These are phyloP conservation scores for Albophoma yamanashiensis DNA, from an alignment of 2,329 filamentous ascomycete species.

Conservation along the genomic window DNA sequence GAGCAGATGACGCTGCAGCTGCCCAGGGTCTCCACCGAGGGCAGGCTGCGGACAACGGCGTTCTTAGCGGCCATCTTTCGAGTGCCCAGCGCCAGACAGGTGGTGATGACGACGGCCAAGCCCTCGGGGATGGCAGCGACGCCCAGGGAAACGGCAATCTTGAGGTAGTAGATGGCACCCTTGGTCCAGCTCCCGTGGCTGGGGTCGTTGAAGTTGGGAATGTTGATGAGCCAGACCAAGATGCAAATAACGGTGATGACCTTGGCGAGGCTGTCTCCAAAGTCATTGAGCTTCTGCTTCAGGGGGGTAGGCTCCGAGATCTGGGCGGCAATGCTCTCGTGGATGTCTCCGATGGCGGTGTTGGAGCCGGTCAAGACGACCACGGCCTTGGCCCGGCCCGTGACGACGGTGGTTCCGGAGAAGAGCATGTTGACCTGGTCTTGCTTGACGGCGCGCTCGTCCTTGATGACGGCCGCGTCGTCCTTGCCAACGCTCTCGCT, in stretches of 20 bases:
- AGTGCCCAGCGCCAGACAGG: constrained; percentile 88
- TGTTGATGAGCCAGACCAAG: constrained; percentile 96
- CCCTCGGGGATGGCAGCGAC: constrained; percentile 97
- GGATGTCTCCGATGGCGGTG: constrained; percentile 96
- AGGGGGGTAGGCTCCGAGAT: constrained; percentile 95
- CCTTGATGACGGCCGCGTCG: constrained; percentile 51
- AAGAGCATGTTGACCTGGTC: constrained; percentile 98
- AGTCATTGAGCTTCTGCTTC: constrained; percentile 98
- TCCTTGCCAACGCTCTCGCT: constrained; percentile 95
- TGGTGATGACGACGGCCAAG: constrained; percentile 97
- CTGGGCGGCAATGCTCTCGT: constrained; percentile 95
- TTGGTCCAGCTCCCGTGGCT: constrained; percentile 90
- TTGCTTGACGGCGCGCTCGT: constrained; percentile 84
- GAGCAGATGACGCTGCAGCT: constrained; percentile 99
- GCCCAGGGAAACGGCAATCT: constrained; percentile 96
- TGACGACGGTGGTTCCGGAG: constrained; percentile 94
- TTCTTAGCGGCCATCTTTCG: constrained; percentile 99
- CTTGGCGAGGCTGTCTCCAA: constrained; percentile 91
- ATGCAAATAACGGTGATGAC: constrained; percentile 97
- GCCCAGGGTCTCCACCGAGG: constrained; percentile 93
- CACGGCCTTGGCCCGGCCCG: constrained; percentile 80
- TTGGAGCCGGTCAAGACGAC: constrained; percentile 82
- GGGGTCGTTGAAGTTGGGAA: constrained; percentile 91
- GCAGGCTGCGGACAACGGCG: constrained; percentile 88
- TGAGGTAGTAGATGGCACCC: constrained; percentile 98